These are phyloP conservation scores for Inga laurina DNA, from an alignment of 306 rosid species.

Conservation along the genomic window DNA sequence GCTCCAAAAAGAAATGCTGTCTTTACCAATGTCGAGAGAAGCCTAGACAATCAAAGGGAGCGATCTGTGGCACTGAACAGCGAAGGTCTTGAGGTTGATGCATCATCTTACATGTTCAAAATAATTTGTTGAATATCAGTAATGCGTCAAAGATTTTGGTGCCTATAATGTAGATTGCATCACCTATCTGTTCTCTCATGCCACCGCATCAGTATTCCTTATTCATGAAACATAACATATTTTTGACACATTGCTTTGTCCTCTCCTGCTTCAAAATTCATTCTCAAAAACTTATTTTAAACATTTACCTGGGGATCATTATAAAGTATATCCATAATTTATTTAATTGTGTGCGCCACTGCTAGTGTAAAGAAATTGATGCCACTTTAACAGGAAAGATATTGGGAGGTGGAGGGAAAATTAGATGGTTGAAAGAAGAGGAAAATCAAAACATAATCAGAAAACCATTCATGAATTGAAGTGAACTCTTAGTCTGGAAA, in stretches of 20 bases:
- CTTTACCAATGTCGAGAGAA: slow-evolving; percentile 72
- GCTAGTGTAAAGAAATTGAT: background rate
- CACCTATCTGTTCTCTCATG: background rate
- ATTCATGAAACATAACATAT: background rate
- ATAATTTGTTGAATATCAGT: background rate
- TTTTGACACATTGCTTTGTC: background rate
- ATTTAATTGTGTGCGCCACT: background rate
- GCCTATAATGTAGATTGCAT: background rate
- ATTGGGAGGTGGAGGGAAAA: background rate
- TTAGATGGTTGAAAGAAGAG: background rate
- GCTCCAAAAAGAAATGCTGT: slow-evolving; percentile 62
- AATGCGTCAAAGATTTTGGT: slow-evolving; percentile 17
- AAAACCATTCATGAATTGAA: background rate
- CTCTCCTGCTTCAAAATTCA: background rate
- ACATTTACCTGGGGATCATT: background rate
- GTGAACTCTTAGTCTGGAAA: background rate
- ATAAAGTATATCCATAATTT: background rate
- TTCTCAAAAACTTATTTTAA: background rate
- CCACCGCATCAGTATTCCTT: background rate
- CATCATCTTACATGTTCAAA: slow-evolving; percentile 20
- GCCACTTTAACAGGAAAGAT: background rate
- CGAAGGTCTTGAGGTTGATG: slow-evolving; percentile 95
- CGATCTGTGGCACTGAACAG: slow-evolving; percentile 92
- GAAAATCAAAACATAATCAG: background rate
- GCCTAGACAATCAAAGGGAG: slow-evolving; percentile 84